Base-by-base conservation (phyloP, 139 green algal species). In the Chlamydomonas applanata region DNA sequence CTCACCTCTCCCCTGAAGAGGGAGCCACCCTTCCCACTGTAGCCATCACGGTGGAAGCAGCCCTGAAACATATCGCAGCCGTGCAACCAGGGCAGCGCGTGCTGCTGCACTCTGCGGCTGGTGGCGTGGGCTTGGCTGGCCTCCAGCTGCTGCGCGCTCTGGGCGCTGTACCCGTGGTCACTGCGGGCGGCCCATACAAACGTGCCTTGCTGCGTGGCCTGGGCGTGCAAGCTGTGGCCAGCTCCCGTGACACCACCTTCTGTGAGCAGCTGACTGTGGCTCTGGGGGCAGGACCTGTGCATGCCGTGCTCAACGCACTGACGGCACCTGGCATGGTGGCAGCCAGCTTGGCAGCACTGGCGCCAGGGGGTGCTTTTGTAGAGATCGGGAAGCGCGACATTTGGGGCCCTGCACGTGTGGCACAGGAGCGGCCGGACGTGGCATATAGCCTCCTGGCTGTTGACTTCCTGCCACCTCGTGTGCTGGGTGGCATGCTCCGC, bases 301-400 rank as follows among this genome's bases (percentile, higher is more conserved):
- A 88, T 54, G 85, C 87, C 27, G 79, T 90, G 49, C 82, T 97
- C n/a, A 97, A 97, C 84, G 91, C 84, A 22, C 83, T 97, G 67
- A 97, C 93, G n/a, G 91, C 83, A n/a, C 84, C 89, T 5, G 93
- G 92, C 73, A 94, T 97, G 88, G 92, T 97, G 56, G 83, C 84
- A 17, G 91, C 79, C n/a, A 92, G 84, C 11, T 65, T 97, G 60
- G 81, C 90, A 27, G 36, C 68, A 3, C 66, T 97, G 34, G 63
- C 34, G 45, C 29, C 14, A 3, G 89, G 88, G 52, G 93, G 88
- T 0, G 35, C 74, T 0, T 82, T 95, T 69, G 85, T 94, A 44
- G 93, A 97, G 79, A 96, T 97, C 74, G 89, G 84, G 75, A 97
- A 97, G 87, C 80, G 93, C 35, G 93, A 96, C 86, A 94, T 97